A percentile compares a stretch with the other conserved stretches of the same genome.
phyloP scores from a whole-genome alignment of 1,284 basidiomycete species.

The Apiotrichum domesticum region DNA sequence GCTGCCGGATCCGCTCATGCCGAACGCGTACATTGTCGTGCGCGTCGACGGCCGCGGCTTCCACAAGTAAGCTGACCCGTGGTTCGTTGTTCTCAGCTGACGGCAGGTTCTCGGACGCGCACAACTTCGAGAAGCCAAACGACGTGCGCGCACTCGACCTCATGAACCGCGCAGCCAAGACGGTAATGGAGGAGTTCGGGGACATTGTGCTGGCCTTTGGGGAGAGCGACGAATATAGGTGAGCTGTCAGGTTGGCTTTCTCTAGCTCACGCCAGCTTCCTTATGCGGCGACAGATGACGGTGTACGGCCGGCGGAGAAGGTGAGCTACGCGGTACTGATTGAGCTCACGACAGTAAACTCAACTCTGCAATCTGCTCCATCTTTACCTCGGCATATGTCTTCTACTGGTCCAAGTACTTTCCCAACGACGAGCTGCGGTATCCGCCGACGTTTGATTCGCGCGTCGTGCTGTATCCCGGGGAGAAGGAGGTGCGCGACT shows the following conservation, averaged over 20 bases:
- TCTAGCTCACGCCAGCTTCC: slow-evolving; percentile 58
- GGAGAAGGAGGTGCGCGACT: slow-evolving; percentile 70
- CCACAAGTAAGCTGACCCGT: slow-evolving; percentile 61
- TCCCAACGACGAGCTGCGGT: slow-evolving; percentile 59
- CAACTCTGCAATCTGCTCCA: slow-evolving; percentile 75
- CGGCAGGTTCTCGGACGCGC: slow-evolving; percentile 72
- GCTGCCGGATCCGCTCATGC: slow-evolving; percentile 77
- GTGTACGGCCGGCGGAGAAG: slow-evolving; percentile 77
- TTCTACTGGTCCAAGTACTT: slow-evolving; percentile 79
- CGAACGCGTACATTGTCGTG: slow-evolving; percentile 76
- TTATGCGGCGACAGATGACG: slow-evolving; percentile 66
- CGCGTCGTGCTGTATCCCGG: slow-evolving; percentile 79
- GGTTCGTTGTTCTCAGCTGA: background rate
- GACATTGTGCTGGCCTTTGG: slow-evolving; percentile 86
- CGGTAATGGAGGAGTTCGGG: slow-evolving; percentile 72
- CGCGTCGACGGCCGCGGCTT: slow-evolving; percentile 92
- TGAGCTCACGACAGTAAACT: slow-evolving; percentile 61
- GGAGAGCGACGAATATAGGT: slow-evolving; percentile 97
- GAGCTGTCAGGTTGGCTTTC: slow-evolving; percentile 20
- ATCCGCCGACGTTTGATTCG: slow-evolving; percentile 89
- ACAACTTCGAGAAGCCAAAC: slow-evolving; percentile 84
- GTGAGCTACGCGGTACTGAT: slow-evolving; percentile 28
- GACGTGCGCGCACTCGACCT: slow-evolving; percentile 77
- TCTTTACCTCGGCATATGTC: slow-evolving; percentile 89
- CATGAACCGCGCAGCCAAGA: slow-evolving; percentile 85